Evolutionary conservation across 108 stramenopile species (phyloP).

Genomic region (Seminavis robusta): DNA sequence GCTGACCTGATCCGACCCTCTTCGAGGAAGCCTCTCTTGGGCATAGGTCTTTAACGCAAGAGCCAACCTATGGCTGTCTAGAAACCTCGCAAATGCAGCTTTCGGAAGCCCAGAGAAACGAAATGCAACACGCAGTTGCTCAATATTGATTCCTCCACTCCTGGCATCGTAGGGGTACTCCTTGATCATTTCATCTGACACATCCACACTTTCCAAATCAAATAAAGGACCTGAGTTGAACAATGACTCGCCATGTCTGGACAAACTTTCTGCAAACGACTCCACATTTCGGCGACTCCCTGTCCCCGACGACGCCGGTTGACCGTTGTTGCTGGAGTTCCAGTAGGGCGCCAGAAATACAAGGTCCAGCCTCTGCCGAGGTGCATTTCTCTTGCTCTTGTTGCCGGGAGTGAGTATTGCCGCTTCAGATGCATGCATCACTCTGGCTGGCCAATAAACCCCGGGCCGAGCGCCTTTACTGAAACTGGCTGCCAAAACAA

Average conservation of each 20-base stretch:
- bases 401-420: slow-evolving; percentile 7
- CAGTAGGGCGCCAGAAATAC: slow-evolving; percentile 81
- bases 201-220: slow-evolving; percentile 72
- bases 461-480: slow-evolving; percentile 53
- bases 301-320: slow-evolving; percentile 7
- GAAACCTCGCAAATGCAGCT: slow-evolving; percentile 61
- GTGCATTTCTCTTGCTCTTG: slow-evolving; percentile 15
- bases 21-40: slow-evolving; percentile 34
- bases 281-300: slow-evolving; percentile 7
- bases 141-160: slow-evolving; percentile 44
- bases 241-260: slow-evolving; percentile 12
- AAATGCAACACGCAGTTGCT: slow-evolving; percentile 51
- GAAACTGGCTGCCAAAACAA: slow-evolving; percentile 66
- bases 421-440: slow-evolving; percentile 72
- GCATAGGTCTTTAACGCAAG: slow-evolving; percentile 74
- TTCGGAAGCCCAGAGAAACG: slow-evolving; percentile 75
- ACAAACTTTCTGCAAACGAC: slow-evolving; percentile 10
- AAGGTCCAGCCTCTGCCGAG: slow-evolving; percentile 63
- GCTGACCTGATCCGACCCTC: slow-evolving; percentile 38
- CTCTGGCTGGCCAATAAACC: slow-evolving; percentile 82
- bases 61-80: slow-evolving; percentile 79
- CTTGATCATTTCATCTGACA: slow-evolving; percentile 58
- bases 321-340: slow-evolving; percentile 39
- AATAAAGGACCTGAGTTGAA: slow-evolving; percentile 45
- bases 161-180: slow-evolving; percentile 60